Evolutionary conservation across 495 filamentous ascomycete genomes (phyloP).

Genomic region (Pyrenula aspistea): DNA sequence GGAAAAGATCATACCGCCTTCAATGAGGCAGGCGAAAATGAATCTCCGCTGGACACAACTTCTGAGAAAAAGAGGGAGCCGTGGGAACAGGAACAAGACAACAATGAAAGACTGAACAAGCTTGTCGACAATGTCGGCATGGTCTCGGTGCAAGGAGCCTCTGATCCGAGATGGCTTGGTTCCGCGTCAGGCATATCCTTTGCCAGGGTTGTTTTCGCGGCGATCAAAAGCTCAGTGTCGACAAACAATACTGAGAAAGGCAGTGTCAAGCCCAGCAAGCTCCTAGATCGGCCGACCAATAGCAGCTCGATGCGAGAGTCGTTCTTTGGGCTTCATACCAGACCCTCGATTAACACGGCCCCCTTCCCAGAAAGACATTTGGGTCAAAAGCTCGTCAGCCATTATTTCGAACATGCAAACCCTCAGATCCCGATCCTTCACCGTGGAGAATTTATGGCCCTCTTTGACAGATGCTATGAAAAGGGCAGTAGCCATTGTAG

Average conservation of each 20-base stretch:
- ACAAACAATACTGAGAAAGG: conserved; percentile 44
- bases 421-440: conserved; percentile 91
- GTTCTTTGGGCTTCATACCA: conserved; percentile 88
- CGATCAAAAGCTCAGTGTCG: conserved; percentile 72
- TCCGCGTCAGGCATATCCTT: conserved; percentile 90
- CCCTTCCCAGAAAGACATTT: conserved; percentile 70
- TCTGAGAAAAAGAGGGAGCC: conserved; percentile 11
- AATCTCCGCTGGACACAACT: conserved; percentile 8
- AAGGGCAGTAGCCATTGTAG: conserved; percentile 56
- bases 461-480: conserved; percentile 69
- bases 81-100: conserved; percentile 16
- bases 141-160: conserved; percentile 63
- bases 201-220: conserved; percentile 86
- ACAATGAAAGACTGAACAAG: conserved; percentile 41
- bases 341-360: conserved; percentile 73
- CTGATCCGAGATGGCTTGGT: conserved; percentile 69
- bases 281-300: conserved; percentile 32
- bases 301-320: conserved; percentile 82
- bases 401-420: conserved; percentile 94
- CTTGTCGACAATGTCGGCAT: conserved; percentile 66
- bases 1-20: conserved; percentile 4
- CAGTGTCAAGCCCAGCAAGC: conserved; percentile 33
- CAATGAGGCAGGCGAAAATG: neutral
- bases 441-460: conserved; percentile 69
- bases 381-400: conserved; percentile 55